phyloP scores from a whole-genome alignment of 1,284 basidiomycete genomes.

The Tremellales sp. region DNA sequence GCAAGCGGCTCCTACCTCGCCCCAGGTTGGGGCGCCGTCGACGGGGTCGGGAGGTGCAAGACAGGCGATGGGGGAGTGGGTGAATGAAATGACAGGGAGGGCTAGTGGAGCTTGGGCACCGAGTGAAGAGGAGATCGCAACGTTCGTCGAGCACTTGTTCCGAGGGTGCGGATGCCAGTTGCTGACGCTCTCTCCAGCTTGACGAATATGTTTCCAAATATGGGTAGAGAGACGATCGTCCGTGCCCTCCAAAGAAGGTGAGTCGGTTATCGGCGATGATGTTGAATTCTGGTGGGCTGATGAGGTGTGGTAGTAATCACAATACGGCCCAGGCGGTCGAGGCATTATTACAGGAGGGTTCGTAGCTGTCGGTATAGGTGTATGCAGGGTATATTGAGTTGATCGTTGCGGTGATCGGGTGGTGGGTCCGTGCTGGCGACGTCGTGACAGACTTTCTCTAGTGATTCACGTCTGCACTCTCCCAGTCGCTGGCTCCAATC shows the following conservation, averaged over 20 bases:
- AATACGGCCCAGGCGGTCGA: slow-evolving; percentile 77
- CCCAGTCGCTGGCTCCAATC: not conserved
- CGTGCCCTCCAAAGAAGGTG: slow-evolving; percentile 76
- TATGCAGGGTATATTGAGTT: no score
- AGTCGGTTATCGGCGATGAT: slow-evolving; percentile 30
- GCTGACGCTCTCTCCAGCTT: slow-evolving; percentile 53
- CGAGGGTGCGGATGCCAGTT: not conserved
- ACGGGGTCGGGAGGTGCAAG: slow-evolving; percentile 29
- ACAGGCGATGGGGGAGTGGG: slow-evolving; percentile 71
- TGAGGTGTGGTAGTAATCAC: slow-evolving; percentile 54
- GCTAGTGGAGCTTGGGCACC: slow-evolving; percentile 59
- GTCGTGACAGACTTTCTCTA: no score
- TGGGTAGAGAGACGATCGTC: slow-evolving; percentile 69
- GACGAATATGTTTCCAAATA: slow-evolving; percentile 74
- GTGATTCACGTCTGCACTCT: not conserved
- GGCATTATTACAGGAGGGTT: slow-evolving; percentile 53
- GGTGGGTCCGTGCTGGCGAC: no score
- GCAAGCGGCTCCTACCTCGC: not conserved
- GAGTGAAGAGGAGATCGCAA: slow-evolving; percentile 64
- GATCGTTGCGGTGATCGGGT: no score
- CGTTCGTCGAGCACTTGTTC: slow-evolving; percentile 20
- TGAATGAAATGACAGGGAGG: slow-evolving; percentile 69
- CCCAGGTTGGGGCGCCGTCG: slow-evolving; percentile 10
- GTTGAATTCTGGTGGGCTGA: slow-evolving; percentile 5
- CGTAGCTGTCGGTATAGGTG: not conserved